Evolutionary conservation across 2,329 filamentous ascomycete species (phyloP).

Genomic region (Claviceps sorghi): DNA sequence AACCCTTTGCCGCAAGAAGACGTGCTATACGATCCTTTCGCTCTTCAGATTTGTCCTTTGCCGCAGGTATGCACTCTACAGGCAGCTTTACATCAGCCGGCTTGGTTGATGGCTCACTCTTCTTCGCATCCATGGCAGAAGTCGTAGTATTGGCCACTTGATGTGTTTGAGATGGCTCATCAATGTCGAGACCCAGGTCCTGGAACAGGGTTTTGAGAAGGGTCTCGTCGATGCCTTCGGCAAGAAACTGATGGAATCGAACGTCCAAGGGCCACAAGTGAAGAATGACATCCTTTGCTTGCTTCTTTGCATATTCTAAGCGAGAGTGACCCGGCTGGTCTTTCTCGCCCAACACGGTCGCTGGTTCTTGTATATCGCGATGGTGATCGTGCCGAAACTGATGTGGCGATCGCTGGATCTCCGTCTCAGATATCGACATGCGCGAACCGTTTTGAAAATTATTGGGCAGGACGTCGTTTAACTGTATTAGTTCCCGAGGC

Average conservation of each 20-base stretch:
- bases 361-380: background rate
- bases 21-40: constrained; percentile 65
- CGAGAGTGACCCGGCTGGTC: background rate
- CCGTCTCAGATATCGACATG: background rate
- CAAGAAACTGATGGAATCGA: constrained; percentile 56
- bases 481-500: constrained; percentile 26
- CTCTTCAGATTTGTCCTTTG: constrained; percentile 36
- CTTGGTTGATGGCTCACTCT: background rate
- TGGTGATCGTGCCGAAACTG: background rate
- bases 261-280: constrained; percentile 52
- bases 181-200: constrained; percentile 47
- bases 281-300: constrained; percentile 53
- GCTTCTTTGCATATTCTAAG: constrained; percentile 31
- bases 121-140: background rate
- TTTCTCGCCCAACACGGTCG: background rate
- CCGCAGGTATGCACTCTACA: background rate
- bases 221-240: constrained; percentile 53
- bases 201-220: constrained; percentile 51
- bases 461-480: background rate
- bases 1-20: constrained; percentile 57
- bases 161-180: background rate
- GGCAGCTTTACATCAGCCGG: background rate
- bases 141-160: background rate
- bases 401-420: background rate
- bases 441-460: background rate